phyloP scores from a whole-genome alignment of 164 flowering plant species.

The Stephania japonica region DNA sequence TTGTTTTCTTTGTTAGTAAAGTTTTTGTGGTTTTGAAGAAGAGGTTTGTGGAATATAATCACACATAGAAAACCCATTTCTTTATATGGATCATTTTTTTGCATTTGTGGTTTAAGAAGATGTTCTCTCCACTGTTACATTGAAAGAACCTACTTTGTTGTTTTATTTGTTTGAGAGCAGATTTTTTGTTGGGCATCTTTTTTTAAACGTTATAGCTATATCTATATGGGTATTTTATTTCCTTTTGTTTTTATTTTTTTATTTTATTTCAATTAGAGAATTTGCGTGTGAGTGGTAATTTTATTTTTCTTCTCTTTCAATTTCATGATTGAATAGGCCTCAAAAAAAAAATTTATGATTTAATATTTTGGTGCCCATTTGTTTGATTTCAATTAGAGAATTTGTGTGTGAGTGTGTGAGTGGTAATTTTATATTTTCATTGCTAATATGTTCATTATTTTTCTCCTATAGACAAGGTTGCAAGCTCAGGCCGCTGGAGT shows the following conservation, averaged over 20 bases:
- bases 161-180: no score
- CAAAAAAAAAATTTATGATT: not conserved
- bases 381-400: not conserved
- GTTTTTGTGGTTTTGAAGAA: no score
- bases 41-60: no score
- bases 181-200: no score
- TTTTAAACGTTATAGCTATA: no score
- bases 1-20: not conserved
- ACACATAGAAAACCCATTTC: no score
- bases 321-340: not conserved
- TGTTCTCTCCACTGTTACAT: not conserved
- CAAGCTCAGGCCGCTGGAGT: constrained; percentile 97
- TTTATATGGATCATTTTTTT: no score
- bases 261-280: no score
- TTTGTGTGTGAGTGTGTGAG: not conserved
- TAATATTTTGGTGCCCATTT: not conserved
- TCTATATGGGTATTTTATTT: not conserved
- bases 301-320: not conserved
- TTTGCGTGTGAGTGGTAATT: no score
- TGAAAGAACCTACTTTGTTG: not conserved
- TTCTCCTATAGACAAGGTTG: constrained; percentile 68
- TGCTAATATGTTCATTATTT: not conserved
- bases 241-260: not conserved
- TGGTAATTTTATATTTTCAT: not conserved
- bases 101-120: not conserved